Percentiles rank a stretch among this genome's conserved stretches.
phyloP scores from a whole-genome alignment of 1,139 yeast species.

The Candida tropicalis region DNA sequence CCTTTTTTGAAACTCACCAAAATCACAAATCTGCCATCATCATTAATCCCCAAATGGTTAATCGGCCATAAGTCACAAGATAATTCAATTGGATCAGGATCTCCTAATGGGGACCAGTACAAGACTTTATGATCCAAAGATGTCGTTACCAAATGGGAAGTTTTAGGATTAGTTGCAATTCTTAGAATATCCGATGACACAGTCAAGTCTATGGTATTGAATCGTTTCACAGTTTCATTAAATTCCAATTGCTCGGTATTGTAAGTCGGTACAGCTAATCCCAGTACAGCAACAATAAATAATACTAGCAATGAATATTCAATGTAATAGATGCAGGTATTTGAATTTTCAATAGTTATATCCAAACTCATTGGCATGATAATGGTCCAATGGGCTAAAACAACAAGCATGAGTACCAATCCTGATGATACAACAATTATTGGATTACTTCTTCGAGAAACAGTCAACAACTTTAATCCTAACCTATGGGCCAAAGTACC shows the following conservation, averaged over 20 bases:
- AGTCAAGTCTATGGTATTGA: constrained; percentile 54
- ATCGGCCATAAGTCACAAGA: constrained; percentile 71
- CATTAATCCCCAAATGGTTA: constrained; percentile 59
- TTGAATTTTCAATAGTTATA: constrained; percentile 22
- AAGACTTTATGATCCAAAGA: constrained; percentile 73
- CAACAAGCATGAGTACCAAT: constrained; percentile 9
- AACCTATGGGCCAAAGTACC: constrained; percentile 28
- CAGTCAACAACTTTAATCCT: constrained; percentile 39
- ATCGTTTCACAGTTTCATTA: constrained; percentile 12
- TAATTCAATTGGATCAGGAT: constrained; percentile 40
- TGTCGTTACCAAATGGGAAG: constrained; percentile 65
- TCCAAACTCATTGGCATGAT: constrained; percentile 27
- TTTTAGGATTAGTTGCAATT: constrained; percentile 54
- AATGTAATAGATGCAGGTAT: constrained; percentile 32
- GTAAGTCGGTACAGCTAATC: constrained; percentile 18
- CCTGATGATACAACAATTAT: constrained; percentile 5
- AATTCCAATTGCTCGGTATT: not conserved
- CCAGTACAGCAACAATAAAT: constrained; percentile 31
- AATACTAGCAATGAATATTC: constrained; percentile 32
- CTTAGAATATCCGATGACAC: constrained; percentile 68
- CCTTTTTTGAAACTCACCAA: constrained; percentile 55
- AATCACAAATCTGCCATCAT: constrained; percentile 61
- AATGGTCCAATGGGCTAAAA: constrained; percentile 30
- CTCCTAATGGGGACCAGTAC: constrained; percentile 70
- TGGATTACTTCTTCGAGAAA: constrained; percentile 32